Evolutionary conservation across 208 protist genomes (phyloP).

Genomic region (Leptomonas pyrrhocoris): DNA sequence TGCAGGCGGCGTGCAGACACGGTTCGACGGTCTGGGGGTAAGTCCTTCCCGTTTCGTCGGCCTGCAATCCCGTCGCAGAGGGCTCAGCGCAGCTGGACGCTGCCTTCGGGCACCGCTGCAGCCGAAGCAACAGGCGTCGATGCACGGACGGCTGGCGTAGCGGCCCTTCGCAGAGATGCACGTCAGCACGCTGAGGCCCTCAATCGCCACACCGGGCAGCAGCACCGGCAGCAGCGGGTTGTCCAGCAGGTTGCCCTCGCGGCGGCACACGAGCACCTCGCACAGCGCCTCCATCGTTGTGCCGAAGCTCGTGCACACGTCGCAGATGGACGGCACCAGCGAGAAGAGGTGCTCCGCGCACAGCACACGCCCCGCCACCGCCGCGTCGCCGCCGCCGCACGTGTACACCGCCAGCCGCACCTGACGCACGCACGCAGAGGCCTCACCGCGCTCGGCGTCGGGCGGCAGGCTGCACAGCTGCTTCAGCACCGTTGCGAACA

Average conservation of each 20-base stretch:
- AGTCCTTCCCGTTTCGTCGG: background rate
- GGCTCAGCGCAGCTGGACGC: background rate
- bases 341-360: conserved; percentile 21
- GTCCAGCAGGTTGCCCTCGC: conserved; percentile 22
- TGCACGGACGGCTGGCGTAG: conserved; percentile 23
- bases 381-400: background rate
- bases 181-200: conserved; percentile 18
- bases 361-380: conserved; percentile 5
- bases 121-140: conserved; percentile 24
- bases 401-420: conserved; percentile 26
- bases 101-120: conserved; percentile 8
- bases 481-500: conserved; percentile 10
- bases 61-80: background rate
- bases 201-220: conserved; percentile 11
- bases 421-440: conserved; percentile 16
- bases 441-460: background rate
- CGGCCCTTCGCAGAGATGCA: conserved; percentile 16
- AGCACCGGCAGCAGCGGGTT: conserved; percentile 17
- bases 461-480: background rate
- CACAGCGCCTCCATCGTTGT: conserved; percentile 17
- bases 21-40: background rate
- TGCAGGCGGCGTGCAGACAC: background rate
- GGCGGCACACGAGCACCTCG: conserved; percentile 18
- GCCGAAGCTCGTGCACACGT: conserved; percentile 12
- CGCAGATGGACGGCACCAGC: conserved; percentile 5